A percentile compares a stretch with the other conserved stretches of the same genome.
These are phyloP conservation scores for Lactarius sanguifluus DNA, from an alignment of 768 basidiomycete genomes.

Conservation along the genomic window DNA sequence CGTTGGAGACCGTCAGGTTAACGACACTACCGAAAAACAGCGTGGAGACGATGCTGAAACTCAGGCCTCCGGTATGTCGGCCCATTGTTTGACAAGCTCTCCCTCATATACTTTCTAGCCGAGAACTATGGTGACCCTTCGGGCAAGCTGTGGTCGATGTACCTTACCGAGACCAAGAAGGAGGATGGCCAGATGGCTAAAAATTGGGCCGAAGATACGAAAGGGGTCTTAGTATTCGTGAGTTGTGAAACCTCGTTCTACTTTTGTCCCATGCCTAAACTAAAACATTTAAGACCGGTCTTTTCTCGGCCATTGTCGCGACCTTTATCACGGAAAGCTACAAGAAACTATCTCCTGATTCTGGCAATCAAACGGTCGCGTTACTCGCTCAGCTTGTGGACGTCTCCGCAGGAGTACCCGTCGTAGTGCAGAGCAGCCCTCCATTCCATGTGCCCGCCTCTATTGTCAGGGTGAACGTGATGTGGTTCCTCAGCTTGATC, in stretches of 20 bases:
- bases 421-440: neutral
- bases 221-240: neutral
- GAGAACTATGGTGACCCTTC: neutral
- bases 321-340: slow-evolving; percentile 8
- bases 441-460: neutral
- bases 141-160: slow-evolving; percentile 5
- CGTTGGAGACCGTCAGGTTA: neutral
- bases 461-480: slow-evolving; percentile 4
- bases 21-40: neutral
- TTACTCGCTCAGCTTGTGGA: slow-evolving; percentile 1
- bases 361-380: neutral
- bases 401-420: neutral
- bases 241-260: neutral
- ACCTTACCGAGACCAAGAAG: neutral
- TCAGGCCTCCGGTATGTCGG: neutral
- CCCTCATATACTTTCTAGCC: neutral
- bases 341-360: neutral
- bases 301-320: neutral
- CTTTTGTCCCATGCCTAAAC: too few species aligned
- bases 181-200: neutral
- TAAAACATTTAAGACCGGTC: neutral
- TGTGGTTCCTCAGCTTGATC: slow-evolving; percentile 15
- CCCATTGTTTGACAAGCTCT: neutral
- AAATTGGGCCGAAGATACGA: neutral
- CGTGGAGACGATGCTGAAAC: neutral